phyloP scores from a whole-genome alignment of 2,329 filamentous ascomycete genomes.

The Acrodontium crateriforme region DNA sequence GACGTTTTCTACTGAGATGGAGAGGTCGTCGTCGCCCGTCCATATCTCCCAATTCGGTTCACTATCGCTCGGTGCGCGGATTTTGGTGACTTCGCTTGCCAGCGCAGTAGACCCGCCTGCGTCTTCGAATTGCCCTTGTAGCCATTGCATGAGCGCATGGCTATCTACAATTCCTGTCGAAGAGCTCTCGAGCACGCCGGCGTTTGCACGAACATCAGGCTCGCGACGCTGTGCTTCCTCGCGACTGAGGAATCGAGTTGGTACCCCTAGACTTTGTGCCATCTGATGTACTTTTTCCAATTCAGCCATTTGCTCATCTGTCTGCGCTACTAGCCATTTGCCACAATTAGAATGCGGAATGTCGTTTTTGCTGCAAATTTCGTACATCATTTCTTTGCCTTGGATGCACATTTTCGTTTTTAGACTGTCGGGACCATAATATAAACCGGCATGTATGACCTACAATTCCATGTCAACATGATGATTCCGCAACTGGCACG shows the following conservation, averaged over 20 bases:
- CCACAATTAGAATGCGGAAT: constrained; percentile 65
- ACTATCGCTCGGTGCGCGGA: constrained; percentile 40
- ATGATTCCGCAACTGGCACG: too few relatives aligned
- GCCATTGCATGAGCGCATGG: constrained; percentile 68
- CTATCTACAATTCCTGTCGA: constrained; percentile 85
- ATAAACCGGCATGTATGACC: constrained; percentile 91
- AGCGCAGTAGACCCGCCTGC: constrained; percentile 62
- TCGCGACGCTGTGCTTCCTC: constrained; percentile 53
- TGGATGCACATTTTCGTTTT: constrained; percentile 74
- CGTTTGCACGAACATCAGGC: constrained; percentile 58
- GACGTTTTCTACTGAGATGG: constrained; percentile 60
- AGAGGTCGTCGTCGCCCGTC: constrained; percentile 28
- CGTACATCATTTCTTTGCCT: constrained; percentile 66
- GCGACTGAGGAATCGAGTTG: constrained; percentile 53
- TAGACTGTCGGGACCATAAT: constrained; percentile 63
- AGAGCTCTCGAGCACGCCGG: constrained; percentile 67
- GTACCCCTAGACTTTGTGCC: constrained; percentile 45
- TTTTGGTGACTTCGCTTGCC: constrained; percentile 47
- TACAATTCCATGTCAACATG: constrained; percentile 13
- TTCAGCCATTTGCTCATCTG: constrained; percentile 51
- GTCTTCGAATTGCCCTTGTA: constrained; percentile 66
- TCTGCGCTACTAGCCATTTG: constrained; percentile 94
- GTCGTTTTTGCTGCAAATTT: constrained; percentile 51
- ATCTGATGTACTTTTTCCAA: constrained; percentile 43
- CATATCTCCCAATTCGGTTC: constrained; percentile 56